Conservation (phyloP, 768 basidiomycete genomes). For the Lentinula lateritia region DNA sequence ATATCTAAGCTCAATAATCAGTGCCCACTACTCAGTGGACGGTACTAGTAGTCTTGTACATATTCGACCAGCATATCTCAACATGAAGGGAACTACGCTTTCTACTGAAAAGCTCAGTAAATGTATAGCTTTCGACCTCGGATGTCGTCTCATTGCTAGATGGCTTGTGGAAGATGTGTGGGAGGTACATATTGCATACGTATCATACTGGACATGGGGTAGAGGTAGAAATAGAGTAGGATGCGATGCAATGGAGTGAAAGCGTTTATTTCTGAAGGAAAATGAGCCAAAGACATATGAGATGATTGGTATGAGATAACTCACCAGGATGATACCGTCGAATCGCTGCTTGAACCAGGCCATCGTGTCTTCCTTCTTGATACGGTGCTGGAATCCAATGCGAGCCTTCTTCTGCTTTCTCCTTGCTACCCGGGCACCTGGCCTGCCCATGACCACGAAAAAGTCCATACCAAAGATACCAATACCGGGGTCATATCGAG, state of each 20-base stretch:
- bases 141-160: too few species aligned
- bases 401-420: slow-evolving; percentile 86
- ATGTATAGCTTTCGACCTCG: too few species aligned
- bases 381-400: slow-evolving; percentile 83
- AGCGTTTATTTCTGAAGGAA: slow-evolving; percentile 11
- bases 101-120: too few species aligned
- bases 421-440: slow-evolving; percentile 86
- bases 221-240: background rate
- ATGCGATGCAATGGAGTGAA: background rate
- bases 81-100: too few species aligned
- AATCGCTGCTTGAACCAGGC: slow-evolving; percentile 99
- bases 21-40: too few species aligned
- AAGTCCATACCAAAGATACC: slow-evolving; percentile 99
- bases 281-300: background rate
- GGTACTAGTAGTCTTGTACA: too few species aligned
- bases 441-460: slow-evolving; percentile 95
- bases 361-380: slow-evolving; percentile 95
- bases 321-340: slow-evolving; percentile 92
- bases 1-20: too few species aligned
- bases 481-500: slow-evolving; percentile 96
- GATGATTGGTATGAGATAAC: slow-evolving; percentile 14
- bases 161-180: background rate
- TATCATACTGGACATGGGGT: slow-evolving; percentile 5
- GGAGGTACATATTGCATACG: slow-evolving; percentile 6
- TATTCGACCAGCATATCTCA: too few species aligned